Evolutionary conservation across 192 early-diverging fungal species (phyloP).

Genomic region (Coemansia sp.): DNA sequence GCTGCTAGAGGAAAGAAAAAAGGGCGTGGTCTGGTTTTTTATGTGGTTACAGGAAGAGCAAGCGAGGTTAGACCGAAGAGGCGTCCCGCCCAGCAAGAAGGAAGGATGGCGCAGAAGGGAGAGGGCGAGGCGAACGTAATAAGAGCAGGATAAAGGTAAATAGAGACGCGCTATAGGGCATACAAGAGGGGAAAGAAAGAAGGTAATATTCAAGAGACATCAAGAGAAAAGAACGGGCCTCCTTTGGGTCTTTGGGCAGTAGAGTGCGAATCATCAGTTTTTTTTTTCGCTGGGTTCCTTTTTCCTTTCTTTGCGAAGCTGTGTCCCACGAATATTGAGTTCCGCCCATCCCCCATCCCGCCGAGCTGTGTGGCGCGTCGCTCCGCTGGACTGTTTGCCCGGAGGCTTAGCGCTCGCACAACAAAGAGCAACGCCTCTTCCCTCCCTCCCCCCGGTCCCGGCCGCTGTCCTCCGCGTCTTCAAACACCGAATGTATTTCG

Average conservation of each 20-base stretch:
- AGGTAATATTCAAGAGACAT: not conserved
- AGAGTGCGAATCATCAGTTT: not conserved
- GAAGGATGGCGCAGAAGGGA: not conserved
- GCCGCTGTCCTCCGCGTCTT: not conserved
- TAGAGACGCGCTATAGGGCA: conserved; percentile 2
- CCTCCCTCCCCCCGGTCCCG: not conserved
- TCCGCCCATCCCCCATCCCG: not conserved
- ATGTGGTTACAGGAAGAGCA: not conserved
- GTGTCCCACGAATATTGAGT: not conserved
- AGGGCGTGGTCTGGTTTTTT: not conserved
- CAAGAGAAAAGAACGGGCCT: not conserved
- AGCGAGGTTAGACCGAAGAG: not conserved
- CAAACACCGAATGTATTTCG: not conserved
- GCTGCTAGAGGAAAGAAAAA: not conserved
- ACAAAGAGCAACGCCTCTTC: not conserved
- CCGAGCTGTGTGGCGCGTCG: conserved; percentile 3
- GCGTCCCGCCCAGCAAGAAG: not conserved
- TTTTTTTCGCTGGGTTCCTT: not conserved
- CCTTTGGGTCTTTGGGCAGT: not conserved
- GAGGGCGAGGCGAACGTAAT: not conserved
- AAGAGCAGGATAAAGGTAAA: not conserved
- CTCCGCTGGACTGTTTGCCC: not conserved
- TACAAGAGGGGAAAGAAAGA: not conserved
- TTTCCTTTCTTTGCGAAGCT: not conserved
- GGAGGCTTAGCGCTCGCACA: not conserved